A percentile compares a stretch with the other conserved stretches of the same genome.
Evolutionary conservation across 345 rosid genomes (phyloP).

Genomic region (Atalantia buxifolia): DNA sequence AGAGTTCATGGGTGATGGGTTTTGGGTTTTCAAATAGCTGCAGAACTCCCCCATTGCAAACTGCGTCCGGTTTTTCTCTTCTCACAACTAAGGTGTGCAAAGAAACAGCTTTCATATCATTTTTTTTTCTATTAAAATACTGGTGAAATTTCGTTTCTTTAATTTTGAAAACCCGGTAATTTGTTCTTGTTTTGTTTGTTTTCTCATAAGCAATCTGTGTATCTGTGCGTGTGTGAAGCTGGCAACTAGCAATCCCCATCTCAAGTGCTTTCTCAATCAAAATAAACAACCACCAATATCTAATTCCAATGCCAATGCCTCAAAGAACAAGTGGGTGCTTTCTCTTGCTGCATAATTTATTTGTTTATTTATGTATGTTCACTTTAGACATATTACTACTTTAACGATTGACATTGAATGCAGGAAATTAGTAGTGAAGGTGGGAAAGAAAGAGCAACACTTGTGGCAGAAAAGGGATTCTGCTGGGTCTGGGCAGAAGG

Average conservation of each 20-base stretch:
- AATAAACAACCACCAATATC: constrained; percentile 6
- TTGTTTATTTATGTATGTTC: neutral
- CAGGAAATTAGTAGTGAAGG: constrained; percentile 46
- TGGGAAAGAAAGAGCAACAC: constrained; percentile 53
- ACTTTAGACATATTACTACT: constrained; percentile 3
- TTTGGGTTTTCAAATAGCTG: constrained; percentile 17
- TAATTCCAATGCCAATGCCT: constrained; percentile 23
- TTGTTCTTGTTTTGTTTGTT: neutral
- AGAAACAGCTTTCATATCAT: neutral
- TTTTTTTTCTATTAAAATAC: no score
- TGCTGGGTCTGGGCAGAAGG: constrained; percentile 77
- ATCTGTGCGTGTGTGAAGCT: neutral
- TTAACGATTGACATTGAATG: constrained; percentile 8
- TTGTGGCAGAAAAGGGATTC: constrained; percentile 83
- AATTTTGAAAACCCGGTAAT: neutral
- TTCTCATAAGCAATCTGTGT: neutral
- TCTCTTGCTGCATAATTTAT: constrained; percentile 1
- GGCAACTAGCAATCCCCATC: constrained; percentile 1
- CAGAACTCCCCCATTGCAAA: constrained; percentile 12
- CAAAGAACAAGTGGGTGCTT: constrained; percentile 34
- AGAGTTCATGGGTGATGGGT: constrained; percentile 13
- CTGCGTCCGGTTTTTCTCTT: constrained; percentile 12
- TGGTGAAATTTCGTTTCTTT: neutral
- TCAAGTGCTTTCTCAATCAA: constrained; percentile 32
- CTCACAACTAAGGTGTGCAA: constrained; percentile 28